Conservation (phyloP, 179 eudicot genomes). For the Corrigiola litoralis region DNA sequence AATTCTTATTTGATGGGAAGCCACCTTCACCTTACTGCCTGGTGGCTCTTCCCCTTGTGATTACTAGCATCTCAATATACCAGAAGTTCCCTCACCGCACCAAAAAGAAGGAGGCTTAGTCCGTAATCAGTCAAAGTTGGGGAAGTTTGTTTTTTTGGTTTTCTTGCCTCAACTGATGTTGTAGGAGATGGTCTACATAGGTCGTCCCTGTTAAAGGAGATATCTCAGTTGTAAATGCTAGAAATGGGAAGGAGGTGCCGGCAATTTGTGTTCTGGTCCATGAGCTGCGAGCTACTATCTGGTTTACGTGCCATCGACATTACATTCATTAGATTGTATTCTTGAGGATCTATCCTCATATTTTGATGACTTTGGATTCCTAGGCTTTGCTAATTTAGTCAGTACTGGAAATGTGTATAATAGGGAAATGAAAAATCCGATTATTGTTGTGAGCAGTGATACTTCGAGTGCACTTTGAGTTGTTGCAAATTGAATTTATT, state of each 20-base stretch:
- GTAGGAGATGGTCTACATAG: neutral
- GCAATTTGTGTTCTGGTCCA: neutral
- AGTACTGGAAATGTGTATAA: slow-evolving; percentile 8
- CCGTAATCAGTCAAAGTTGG: slow-evolving; percentile 5
- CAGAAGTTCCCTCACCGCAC: slow-evolving; percentile 78
- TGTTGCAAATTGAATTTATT: too few relatives aligned
- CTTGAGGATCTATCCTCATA: neutral
- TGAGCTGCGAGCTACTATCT: neutral
- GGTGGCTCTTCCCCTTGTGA: slow-evolving; percentile 83
- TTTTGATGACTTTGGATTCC: neutral
- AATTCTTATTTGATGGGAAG: slow-evolving; percentile 79
- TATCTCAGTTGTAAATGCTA: neutral
- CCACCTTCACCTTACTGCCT: slow-evolving; percentile 85
- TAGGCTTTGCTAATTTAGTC: neutral
- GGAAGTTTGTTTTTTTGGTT: slow-evolving; percentile 9
- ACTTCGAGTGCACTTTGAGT: too few relatives aligned
- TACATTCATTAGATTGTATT: slow-evolving; percentile 12
- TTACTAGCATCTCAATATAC: slow-evolving; percentile 71
- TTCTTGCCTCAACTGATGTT: slow-evolving; percentile 6
- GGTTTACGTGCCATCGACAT: neutral
- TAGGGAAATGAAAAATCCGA: neutral
- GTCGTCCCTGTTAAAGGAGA: neutral
- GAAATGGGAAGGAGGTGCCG: neutral
- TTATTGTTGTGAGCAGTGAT: neutral
- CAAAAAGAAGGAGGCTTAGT: slow-evolving; percentile 74